Percentiles rank a stretch among this genome's conserved stretches.
Evolutionary conservation across 345 rosid species (phyloP).

Genomic region (Rhizophora apiculata): DNA sequence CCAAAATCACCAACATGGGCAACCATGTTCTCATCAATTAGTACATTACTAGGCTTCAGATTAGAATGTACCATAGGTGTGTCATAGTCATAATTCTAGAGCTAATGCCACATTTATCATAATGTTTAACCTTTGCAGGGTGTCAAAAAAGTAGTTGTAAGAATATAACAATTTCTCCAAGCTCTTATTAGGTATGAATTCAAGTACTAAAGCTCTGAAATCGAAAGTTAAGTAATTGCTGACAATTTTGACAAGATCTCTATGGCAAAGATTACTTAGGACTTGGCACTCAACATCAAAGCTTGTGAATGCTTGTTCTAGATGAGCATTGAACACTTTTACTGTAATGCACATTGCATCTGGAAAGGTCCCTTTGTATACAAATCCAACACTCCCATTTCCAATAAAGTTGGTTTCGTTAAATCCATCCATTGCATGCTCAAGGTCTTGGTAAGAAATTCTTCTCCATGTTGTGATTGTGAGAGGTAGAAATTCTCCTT

Average conservation of each 20-base stretch:
- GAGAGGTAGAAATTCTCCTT: background rate
- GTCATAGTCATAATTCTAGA: slow-evolving; percentile 1
- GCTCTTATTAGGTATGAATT: slow-evolving; percentile 11
- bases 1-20: slow-evolving; percentile 15
- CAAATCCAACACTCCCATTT: slow-evolving; percentile 20
- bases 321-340: slow-evolving; percentile 8
- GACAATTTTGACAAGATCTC: slow-evolving; percentile 13
- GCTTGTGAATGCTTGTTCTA: background rate
- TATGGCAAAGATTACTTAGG: slow-evolving; percentile 5
- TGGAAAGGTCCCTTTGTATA: slow-evolving; percentile 3
- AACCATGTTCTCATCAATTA: slow-evolving; percentile 4
- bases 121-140: slow-evolving; percentile 8
- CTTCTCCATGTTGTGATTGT: slow-evolving; percentile 4
- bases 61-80: slow-evolving; percentile 12
- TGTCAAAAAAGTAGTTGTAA: background rate
- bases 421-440: slow-evolving; percentile 20
- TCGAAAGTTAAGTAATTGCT: background rate
- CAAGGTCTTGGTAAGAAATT: slow-evolving; percentile 17
- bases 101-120: slow-evolving; percentile 18
- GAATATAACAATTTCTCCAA: slow-evolving; percentile 12
- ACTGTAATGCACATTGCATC: slow-evolving; percentile 6
- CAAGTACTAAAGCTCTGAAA: slow-evolving; percentile 8
- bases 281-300: background rate
- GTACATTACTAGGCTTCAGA: slow-evolving; percentile 13
- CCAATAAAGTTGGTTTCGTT: slow-evolving; percentile 22